Base-by-base conservation (phyloP, 805 yeast species). In the Ogataea paradorogensis region DNA sequence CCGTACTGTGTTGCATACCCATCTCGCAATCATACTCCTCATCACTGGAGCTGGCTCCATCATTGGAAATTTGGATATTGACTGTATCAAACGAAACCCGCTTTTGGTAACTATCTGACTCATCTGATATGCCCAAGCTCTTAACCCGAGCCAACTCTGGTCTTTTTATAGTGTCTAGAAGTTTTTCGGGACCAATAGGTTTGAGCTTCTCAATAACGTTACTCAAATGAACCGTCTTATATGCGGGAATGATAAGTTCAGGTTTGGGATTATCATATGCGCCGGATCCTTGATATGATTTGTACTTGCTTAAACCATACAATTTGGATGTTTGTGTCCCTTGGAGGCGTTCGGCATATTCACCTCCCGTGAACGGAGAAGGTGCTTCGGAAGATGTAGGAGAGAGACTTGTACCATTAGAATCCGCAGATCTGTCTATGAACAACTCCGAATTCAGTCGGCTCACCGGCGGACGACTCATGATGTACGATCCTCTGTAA, bases 21-120 rank as follows among this genome's bases (percentile, higher is more conserved):
- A 41, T 46, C 3, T 56, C 60, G 30, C 38, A 48, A 11, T 49
- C 55, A 9, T 39, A 43, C 5, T 50, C 54, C 37, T 46, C 51
- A 22, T 50, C 52, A 13, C 48, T 43, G 18, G 45, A 23, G 16
- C 30, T 34, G 2, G 27, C n/a, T 9, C 33, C 36, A 51, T 59
- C 30, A 38, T 62, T 46, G 33, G 60, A 59, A 7, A 64, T 47
- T 14, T 56, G 56, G 2, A 58, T 67, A 60, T 75, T 67, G 14
- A 77, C 71, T 13, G 82, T 74, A 55, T 77, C 81, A 50, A 76
- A 77, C 2, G 78, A 70, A 2, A 77, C 79, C 33, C 76, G 56
- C 22, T 47, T 43, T 21, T 46, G 32, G 30, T 44, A 55, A 24
- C 38, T 43, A 7, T 39, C 37, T 21, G 25, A 21, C 13, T 29